Conservation (phyloP, 225 moss, liverwort and hornwort genomes). For the Bryoerythrophyllum caledonicum region DNA sequence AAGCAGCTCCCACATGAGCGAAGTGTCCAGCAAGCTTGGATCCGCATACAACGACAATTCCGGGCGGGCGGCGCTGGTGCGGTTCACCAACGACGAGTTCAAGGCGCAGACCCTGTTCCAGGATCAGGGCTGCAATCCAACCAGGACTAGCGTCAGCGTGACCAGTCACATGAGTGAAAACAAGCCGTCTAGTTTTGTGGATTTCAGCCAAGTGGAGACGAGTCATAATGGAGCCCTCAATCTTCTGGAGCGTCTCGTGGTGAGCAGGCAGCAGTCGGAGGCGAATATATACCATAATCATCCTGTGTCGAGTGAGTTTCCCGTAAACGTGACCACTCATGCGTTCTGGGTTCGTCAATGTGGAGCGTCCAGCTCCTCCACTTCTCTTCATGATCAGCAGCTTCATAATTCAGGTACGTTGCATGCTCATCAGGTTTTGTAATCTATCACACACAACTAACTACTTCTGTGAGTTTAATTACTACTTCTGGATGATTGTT, state of each 20-base stretch:
- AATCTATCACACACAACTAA: too few species aligned
- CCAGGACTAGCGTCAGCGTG: conserved; percentile 21
- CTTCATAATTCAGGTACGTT: conserved; percentile 2
- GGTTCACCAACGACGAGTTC: conserved; percentile 38
- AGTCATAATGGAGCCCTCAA: conserved; percentile 8
- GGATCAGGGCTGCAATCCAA: conserved; percentile 50
- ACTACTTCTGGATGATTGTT: too few species aligned
- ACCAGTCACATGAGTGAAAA: neutral
- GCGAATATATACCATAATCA: conserved; percentile 2
- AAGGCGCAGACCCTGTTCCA: conserved; percentile 45
- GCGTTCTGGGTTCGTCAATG: conserved; percentile 72
- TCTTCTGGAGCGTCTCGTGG: conserved; percentile 60
- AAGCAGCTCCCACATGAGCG: neutral
- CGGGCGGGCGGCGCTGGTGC: conserved; percentile 6
- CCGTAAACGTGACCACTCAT: conserved; percentile 14
- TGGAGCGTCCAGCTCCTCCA: conserved; percentile 17
- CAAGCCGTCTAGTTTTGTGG: conserved; percentile 7
- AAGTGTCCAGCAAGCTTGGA: neutral
- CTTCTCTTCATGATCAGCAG: neutral
- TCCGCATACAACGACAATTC: neutral
- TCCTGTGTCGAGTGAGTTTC: too few species aligned
- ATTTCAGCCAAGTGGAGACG: conserved; percentile 19
- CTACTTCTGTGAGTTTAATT: too few species aligned
- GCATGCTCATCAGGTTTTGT: too few species aligned
- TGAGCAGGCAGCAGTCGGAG: conserved; percentile 25